Percentiles rank a stretch among this genome's conserved stretches.
Evolutionary conservation across 2,329 filamentous ascomycete species (phyloP).

Genomic region (Phialophora expanda): DNA sequence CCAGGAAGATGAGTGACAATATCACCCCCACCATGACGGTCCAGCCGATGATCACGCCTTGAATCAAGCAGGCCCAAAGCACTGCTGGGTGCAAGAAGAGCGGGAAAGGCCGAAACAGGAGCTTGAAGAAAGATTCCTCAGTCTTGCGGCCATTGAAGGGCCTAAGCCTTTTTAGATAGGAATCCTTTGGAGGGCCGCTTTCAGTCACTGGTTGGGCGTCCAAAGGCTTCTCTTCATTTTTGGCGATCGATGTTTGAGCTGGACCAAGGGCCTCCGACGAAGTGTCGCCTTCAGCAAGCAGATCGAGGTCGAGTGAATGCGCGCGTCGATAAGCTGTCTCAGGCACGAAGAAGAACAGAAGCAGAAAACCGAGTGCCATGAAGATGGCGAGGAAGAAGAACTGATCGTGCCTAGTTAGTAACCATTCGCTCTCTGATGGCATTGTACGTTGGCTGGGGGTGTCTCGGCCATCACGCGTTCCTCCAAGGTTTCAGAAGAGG

Average conservation of each 20-base stretch:
- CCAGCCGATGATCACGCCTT: conserved; percentile 92
- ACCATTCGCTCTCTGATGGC: background rate
- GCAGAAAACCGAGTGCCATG: conserved; percentile 69
- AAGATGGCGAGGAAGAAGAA: conserved; percentile 92
- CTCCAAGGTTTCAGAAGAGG: conserved; percentile 45
- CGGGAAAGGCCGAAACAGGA: conserved; percentile 75
- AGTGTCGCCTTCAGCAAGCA: conserved; percentile 32
- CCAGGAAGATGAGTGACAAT: conserved; percentile 79
- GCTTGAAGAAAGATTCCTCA: conserved; percentile 71
- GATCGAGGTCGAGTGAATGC: conserved; percentile 67
- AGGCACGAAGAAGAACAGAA: conserved; percentile 78
- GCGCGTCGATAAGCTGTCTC: conserved; percentile 80
- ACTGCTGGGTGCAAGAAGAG: conserved; percentile 85
- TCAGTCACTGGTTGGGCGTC: conserved; percentile 21
- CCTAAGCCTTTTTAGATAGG: conserved; percentile 65
- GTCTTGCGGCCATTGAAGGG: conserved; percentile 84
- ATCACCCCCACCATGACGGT: conserved; percentile 90
- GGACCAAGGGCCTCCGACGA: conserved; percentile 21
- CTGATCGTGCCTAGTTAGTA: conserved; percentile 18
- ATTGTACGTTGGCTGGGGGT: background rate
- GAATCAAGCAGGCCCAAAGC: conserved; percentile 78
- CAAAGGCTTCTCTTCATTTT: conserved; percentile 29
- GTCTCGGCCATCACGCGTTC: background rate
- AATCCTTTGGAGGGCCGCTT: conserved; percentile 52
- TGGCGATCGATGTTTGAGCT: conserved; percentile 1